phyloP scores from a whole-genome alignment of 1,139 yeast species.

The Sugiyamaella sp. region DNA sequence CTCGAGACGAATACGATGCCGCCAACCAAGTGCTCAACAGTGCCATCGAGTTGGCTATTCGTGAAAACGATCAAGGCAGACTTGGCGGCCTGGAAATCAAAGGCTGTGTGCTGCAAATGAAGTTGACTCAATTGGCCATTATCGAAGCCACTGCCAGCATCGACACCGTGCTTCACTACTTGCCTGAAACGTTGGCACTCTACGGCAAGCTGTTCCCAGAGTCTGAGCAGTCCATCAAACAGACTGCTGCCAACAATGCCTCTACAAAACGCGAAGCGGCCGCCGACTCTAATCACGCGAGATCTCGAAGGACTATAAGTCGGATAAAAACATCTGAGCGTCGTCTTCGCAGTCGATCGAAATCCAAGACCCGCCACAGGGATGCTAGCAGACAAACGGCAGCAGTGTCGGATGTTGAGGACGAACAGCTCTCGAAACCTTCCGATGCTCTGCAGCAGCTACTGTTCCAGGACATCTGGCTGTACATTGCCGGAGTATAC shows the following conservation, averaged over 20 bases:
- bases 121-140: conserved; percentile 74
- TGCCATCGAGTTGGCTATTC: conserved; percentile 38
- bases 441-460: conserved; percentile 34
- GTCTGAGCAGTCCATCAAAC: not conserved
- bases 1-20: conserved; percentile 53
- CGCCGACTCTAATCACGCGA: not conserved
- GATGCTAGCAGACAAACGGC: not conserved
- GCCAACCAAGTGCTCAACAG: conserved; percentile 50
- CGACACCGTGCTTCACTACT: conserved; percentile 60
- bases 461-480: conserved; percentile 68
- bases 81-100: conserved; percentile 45
- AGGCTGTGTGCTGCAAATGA: conserved; percentile 66
- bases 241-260: not conserved
- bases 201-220: conserved; percentile 56
- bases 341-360: not conserved
- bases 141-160: conserved; percentile 66
- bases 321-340: conserved; percentile 6
- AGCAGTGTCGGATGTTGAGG: conserved; percentile 9
- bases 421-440: conserved; percentile 17
- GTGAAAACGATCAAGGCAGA: conserved; percentile 18
- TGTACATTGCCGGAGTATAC: conserved; percentile 71
- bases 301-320: conserved; percentile 9
- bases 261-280: not conserved
- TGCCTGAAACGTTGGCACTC: conserved; percentile 67
- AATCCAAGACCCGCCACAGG: not conserved